Evolutionary conservation across 495 filamentous ascomycete genomes (phyloP).

Genomic region (Penicillium bialowiezense): DNA sequence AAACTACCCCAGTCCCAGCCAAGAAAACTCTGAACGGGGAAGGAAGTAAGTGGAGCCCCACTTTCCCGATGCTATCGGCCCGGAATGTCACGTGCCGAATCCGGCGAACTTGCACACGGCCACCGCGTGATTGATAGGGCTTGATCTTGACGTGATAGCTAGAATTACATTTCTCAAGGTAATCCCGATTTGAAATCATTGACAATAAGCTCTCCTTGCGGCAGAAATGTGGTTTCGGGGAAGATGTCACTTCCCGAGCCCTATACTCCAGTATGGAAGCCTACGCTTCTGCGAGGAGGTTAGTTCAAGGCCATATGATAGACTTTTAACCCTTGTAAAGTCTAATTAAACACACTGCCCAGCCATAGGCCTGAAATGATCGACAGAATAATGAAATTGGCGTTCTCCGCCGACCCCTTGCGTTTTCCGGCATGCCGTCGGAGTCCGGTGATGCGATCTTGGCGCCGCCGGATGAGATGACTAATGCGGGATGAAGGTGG

Average conservation of each 20-base stretch:
- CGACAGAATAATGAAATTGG: neutral
- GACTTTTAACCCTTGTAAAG: neutral
- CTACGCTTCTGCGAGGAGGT: no score
- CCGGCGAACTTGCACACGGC: neutral
- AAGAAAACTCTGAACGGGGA: constrained; percentile 8
- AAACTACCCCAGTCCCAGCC: neutral
- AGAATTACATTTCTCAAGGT: no score
- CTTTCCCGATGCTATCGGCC: constrained; percentile 2
- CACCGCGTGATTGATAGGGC: neutral
- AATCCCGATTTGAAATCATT: no score
- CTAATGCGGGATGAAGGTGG: neutral
- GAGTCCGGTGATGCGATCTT: neutral
- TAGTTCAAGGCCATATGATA: neutral
- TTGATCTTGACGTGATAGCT: neutral
- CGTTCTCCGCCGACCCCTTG: neutral
- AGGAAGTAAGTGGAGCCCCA: constrained; percentile 1
- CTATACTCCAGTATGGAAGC: no score
- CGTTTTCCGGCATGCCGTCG: neutral
- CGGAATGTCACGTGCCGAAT: neutral
- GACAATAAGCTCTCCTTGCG: no score
- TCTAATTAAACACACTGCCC: neutral
- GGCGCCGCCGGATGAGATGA: neutral
- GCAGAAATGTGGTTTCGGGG: no score
- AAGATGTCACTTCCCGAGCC: no score
- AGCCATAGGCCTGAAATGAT: neutral